Conservation (phyloP, 768 basidiomycete genomes). For the Cytidiella melzeri region DNA sequence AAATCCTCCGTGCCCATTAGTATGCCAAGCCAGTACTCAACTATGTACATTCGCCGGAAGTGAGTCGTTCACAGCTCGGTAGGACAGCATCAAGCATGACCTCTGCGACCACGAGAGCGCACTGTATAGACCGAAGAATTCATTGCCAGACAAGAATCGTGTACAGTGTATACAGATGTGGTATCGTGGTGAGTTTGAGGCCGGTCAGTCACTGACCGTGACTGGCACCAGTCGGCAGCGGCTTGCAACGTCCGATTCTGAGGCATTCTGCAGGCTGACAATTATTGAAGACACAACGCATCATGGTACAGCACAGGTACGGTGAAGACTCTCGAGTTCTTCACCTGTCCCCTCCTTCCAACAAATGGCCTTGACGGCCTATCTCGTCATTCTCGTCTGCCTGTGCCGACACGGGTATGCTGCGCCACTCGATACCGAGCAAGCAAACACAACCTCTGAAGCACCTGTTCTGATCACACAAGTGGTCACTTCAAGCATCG, state of each 20-base stretch:
- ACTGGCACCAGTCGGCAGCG: neutral
- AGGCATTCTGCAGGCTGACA: neutral
- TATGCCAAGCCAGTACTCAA: too few species aligned
- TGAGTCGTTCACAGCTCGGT: too few species aligned
- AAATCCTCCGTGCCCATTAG: too few species aligned
- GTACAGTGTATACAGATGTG: too few species aligned
- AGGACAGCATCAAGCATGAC: too few species aligned
- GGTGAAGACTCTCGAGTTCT: too few species aligned
- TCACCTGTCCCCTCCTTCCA: neutral
- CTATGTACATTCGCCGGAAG: too few species aligned
- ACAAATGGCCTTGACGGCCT: conserved; percentile 12
- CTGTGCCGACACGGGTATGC: neutral
- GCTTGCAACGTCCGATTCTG: neutral
- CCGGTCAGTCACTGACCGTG: neutral
- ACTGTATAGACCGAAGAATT: too few species aligned
- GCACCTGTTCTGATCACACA: conserved; percentile 9
- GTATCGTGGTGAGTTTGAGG: neutral
- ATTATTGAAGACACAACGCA: neutral
- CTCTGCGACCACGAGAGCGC: too few species aligned
- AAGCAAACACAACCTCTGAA: neutral
- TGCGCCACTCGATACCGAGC: conserved; percentile 3
- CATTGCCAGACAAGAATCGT: too few species aligned
- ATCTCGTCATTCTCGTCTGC: neutral
- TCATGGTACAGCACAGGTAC: too few species aligned
- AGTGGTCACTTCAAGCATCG: conserved; percentile 11